phyloP scores from a whole-genome alignment of 148 eudicot species.

The Selenicereus undatus region DNA sequence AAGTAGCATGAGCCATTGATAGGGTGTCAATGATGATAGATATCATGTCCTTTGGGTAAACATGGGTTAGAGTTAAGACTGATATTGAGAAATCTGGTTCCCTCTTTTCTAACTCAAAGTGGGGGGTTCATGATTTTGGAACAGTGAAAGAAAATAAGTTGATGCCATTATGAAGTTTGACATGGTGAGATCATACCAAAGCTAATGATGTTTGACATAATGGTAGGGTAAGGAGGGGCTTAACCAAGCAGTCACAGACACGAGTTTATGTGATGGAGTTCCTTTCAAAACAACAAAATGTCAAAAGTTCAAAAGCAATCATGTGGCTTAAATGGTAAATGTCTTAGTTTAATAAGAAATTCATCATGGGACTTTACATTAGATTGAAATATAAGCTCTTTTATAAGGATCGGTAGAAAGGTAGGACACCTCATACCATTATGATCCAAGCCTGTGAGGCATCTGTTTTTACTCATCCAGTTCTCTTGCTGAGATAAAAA shows the following conservation, averaged over 20 bases:
- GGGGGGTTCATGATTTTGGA: not conserved
- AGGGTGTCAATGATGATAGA: not conserved
- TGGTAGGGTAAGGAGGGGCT: not conserved
- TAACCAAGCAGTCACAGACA: not conserved
- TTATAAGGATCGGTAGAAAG: no score
- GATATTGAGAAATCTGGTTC: not conserved
- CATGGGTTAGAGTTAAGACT: not conserved
- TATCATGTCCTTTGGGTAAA: not conserved
- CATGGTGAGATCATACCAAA: not conserved
- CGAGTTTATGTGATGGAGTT: not conserved
- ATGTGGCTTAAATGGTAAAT: no score
- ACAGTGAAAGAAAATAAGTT: slow-evolving; percentile 2
- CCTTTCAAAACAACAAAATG: no score
- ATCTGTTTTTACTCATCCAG: no score
- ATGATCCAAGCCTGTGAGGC: no score
- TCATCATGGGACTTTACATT: no score
- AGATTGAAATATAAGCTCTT: no score
- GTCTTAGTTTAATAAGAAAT: no score
- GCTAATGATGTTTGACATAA: not conserved
- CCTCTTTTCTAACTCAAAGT: not conserved
- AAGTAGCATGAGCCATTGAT: not conserved
- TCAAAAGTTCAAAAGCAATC: no score
- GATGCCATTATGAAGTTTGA: slow-evolving; percentile 3
- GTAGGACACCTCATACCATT: no score
- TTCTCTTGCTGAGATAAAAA: no score